Percentiles rank a stretch among this genome's conserved stretches.
Evolutionary conservation across 129 eudicot genomes (phyloP).

Genomic region (Rutidosis leptorrhynchoides): DNA sequence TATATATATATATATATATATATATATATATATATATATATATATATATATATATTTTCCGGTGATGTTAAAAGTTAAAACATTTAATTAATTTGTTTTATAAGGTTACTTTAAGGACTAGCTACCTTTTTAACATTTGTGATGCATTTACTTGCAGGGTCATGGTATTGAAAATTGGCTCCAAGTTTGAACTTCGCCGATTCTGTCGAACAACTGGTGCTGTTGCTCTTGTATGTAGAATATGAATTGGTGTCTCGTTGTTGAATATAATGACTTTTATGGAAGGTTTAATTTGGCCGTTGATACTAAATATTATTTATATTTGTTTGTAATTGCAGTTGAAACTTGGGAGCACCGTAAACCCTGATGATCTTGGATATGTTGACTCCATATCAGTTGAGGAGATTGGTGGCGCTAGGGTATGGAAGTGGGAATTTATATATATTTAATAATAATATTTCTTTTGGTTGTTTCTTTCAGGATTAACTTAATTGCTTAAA

Average conservation of each 20-base stretch:
- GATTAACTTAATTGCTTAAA: neutral
- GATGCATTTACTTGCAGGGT: conserved; percentile 36
- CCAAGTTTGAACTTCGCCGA: conserved; percentile 81
- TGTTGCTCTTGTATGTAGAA: conserved; percentile 40
- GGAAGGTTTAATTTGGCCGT: neutral
- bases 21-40: too few relatives aligned
- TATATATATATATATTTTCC: too few relatives aligned
- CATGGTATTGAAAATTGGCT: conserved; percentile 52
- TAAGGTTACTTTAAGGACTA: neutral
- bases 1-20: too few relatives aligned
- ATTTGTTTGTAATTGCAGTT: conserved; percentile 42
- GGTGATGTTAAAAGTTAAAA: neutral
- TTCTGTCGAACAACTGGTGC: conserved; percentile 87
- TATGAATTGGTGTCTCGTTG: neutral
- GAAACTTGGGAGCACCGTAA: conserved; percentile 69
- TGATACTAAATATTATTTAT: neutral
- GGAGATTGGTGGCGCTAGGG: conserved; percentile 93
- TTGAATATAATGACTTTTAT: neutral
- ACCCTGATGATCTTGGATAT: conserved; percentile 88
- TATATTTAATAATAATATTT: too few relatives aligned
- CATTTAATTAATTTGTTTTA: neutral
- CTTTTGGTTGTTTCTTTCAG: conserved; percentile 3
- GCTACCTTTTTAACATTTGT: neutral
- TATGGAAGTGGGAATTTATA: conserved; percentile 25
- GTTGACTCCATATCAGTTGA: conserved; percentile 89